Percentiles rank a stretch among this genome's conserved stretches.
These are phyloP conservation scores for Penicillium mononematosum DNA, from an alignment of 495 filamentous ascomycete species.

Conservation along the genomic window DNA sequence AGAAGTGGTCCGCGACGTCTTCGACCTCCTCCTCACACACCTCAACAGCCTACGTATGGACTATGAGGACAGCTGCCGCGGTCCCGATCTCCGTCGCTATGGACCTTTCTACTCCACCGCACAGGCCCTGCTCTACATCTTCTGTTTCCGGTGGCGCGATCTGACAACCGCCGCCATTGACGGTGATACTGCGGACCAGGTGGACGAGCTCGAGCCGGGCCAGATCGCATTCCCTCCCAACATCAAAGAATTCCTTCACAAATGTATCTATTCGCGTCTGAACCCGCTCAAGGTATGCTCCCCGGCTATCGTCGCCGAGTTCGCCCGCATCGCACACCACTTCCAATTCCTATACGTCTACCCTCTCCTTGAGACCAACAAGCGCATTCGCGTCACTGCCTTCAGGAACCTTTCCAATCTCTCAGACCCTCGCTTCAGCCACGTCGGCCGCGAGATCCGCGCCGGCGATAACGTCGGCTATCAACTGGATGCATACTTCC, in stretches of 20 bases:
- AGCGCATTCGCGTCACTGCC: slow-evolving; percentile 69
- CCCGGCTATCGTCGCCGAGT: slow-evolving; percentile 85
- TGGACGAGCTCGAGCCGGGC: slow-evolving; percentile 54
- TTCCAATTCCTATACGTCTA: slow-evolving; percentile 86
- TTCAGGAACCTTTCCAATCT: slow-evolving; percentile 46
- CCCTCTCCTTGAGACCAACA: slow-evolving; percentile 86
- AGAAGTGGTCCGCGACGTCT: slow-evolving; percentile 73
- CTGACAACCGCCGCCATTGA: slow-evolving; percentile 60
- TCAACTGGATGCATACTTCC: slow-evolving; percentile 89
- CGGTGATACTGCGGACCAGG: slow-evolving; percentile 49
- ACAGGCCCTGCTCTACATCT: slow-evolving; percentile 91
- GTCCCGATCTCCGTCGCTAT: slow-evolving; percentile 81
- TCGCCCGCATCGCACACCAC: slow-evolving; percentile 80
- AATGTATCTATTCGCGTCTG: slow-evolving; percentile 77
- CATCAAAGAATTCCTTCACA: slow-evolving; percentile 67
- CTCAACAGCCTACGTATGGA: slow-evolving; percentile 64
- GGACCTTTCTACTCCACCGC: slow-evolving; percentile 80
- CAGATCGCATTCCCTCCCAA: slow-evolving; percentile 72
- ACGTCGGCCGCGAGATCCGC: slow-evolving; percentile 63
- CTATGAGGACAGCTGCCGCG: slow-evolving; percentile 67
- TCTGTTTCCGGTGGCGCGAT: slow-evolving; percentile 97
- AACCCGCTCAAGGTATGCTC: slow-evolving; percentile 97
- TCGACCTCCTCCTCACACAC: slow-evolving; percentile 69
- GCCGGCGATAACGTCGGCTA: slow-evolving; percentile 62
- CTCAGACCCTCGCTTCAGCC: slow-evolving; percentile 36